phyloP scores from a whole-genome alignment of 2,329 filamentous ascomycete species.

The Helminthosporium solani region DNA sequence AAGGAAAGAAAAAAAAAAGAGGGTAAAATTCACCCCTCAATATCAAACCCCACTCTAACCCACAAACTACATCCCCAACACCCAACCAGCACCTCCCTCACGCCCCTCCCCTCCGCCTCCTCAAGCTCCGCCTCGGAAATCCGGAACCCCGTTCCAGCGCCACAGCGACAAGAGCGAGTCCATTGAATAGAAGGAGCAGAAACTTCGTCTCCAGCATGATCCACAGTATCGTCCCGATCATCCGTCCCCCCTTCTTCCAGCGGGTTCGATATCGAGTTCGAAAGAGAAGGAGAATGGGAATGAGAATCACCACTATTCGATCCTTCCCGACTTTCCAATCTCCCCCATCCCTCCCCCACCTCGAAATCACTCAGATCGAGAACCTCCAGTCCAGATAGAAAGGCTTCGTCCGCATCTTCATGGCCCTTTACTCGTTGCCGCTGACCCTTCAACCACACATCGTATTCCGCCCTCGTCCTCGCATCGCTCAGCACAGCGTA shows the following conservation, averaged over 20 bases:
- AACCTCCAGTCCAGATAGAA: conserved; percentile 54
- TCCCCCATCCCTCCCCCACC: conserved; percentile 3
- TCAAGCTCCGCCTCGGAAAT: conserved; percentile 58
- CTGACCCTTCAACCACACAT: conserved; percentile 17
- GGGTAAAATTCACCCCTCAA: too few relatives aligned
- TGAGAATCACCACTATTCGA: too few relatives aligned
- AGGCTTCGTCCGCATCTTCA: conserved; percentile 21
- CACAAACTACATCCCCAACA: conserved; percentile 65
- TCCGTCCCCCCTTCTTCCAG: not conserved
- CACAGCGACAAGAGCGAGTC: conserved; percentile 59
- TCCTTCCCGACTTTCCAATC: not conserved
- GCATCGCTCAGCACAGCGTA: conserved; percentile 56
- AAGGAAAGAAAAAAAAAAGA: too few relatives aligned
- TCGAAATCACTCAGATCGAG: conserved; percentile 58
- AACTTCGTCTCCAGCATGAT: too few relatives aligned
- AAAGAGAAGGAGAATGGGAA: too few relatives aligned
- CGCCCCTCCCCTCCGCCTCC: conserved; percentile 52
- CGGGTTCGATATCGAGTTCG: too few relatives aligned
- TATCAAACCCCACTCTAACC: conserved; percentile 61
- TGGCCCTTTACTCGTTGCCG: too few relatives aligned
- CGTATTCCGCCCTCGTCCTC: conserved; percentile 45
- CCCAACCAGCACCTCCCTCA: conserved; percentile 59
- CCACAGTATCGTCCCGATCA: conserved; percentile 1
- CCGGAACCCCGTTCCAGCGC: conserved; percentile 57
- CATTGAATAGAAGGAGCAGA: too few relatives aligned